phyloP scores from a whole-genome alignment of 2,329 filamentous ascomycete genomes.

The Aspergillus novoparasiticus region DNA sequence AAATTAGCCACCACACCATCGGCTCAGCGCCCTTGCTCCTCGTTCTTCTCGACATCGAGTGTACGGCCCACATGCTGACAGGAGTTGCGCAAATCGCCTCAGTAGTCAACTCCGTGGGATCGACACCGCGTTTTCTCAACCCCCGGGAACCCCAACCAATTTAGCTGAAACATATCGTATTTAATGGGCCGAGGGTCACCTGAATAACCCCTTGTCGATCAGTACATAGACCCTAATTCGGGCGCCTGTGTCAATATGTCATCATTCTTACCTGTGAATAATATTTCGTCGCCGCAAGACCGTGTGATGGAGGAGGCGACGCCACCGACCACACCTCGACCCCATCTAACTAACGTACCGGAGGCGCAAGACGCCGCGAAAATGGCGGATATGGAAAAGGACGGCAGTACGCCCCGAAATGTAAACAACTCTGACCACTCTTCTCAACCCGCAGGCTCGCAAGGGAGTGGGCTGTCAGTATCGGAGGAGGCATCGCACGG shows the following conservation, averaged over 20 bases:
- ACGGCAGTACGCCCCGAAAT: conserved; percentile 49
- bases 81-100: conserved; percentile 20
- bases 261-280: conserved; percentile 64
- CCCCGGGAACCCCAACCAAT: conserved; percentile 14
- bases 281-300: conserved; percentile 50
- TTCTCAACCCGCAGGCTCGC: conserved; percentile 41
- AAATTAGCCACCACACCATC: not conserved
- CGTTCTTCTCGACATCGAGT: not conserved
- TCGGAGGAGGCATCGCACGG: conserved; percentile 73
- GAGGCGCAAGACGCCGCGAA: conserved; percentile 31
- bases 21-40: not conserved
- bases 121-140: conserved; percentile 16
- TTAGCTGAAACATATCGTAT: conserved; percentile 21
- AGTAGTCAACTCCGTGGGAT: conserved; percentile 22
- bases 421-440: conserved; percentile 43
- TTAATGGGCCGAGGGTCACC: conserved; percentile 18
- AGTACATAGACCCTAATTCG: conserved; percentile 31
- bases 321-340: conserved; percentile 60
- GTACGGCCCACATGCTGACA: conserved; percentile 23
- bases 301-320: conserved; percentile 54
- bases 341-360: conserved; percentile 43
- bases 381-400: conserved; percentile 25
- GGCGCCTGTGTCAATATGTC: conserved; percentile 51
- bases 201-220: conserved; percentile 20
- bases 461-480: conserved; percentile 48